A percentile compares a stretch with the other conserved stretches of the same genome.
phyloP scores from a whole-genome alignment of 2,329 filamentous ascomycete genomes.

The Fusarium sp. region DNA sequence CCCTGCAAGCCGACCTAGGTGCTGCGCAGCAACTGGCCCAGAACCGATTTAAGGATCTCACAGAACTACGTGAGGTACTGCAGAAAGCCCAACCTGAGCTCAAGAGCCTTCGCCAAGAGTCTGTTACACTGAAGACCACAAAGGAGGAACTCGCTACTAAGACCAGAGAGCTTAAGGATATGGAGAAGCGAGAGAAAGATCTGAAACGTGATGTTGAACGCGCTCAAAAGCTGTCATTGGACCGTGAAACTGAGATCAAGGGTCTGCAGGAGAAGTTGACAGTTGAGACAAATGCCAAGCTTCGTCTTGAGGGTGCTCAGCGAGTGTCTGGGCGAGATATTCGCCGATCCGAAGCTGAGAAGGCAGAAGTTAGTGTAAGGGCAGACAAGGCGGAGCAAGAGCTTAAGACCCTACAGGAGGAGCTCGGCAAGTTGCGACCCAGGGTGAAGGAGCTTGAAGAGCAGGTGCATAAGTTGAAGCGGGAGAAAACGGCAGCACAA shows the following conservation, averaged over 20 bases:
- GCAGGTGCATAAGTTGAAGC: conserved; percentile 75
- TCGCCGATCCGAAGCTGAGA: conserved; percentile 81
- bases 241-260: conserved; percentile 84
- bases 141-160: conserved; percentile 79
- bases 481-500: conserved; percentile 75
- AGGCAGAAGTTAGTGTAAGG: conserved; percentile 79
- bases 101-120: conserved; percentile 81
- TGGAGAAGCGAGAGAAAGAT: conserved; percentile 87
- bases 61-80: conserved; percentile 81
- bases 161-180: conserved; percentile 73
- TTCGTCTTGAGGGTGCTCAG: conserved; percentile 83
- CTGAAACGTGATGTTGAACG: conserved; percentile 79
- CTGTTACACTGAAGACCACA: conserved; percentile 76
- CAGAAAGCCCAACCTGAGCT: conserved; percentile 91
- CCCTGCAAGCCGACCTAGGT: conserved; percentile 84
- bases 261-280: conserved; percentile 82
- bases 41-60: conserved; percentile 87
- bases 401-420: conserved; percentile 78
- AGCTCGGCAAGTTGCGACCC: conserved; percentile 75
- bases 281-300: conserved; percentile 77
- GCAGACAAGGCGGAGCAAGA: conserved; percentile 80
- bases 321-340: conserved; percentile 81
- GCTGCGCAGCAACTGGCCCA: conserved; percentile 90
- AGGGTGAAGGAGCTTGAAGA: conserved; percentile 78
- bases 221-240: conserved; percentile 76